Percentiles rank a stretch among this genome's conserved stretches.
Evolutionary conservation across 257 asterid species (phyloP).

Genomic region (Linaria vulgaris): DNA sequence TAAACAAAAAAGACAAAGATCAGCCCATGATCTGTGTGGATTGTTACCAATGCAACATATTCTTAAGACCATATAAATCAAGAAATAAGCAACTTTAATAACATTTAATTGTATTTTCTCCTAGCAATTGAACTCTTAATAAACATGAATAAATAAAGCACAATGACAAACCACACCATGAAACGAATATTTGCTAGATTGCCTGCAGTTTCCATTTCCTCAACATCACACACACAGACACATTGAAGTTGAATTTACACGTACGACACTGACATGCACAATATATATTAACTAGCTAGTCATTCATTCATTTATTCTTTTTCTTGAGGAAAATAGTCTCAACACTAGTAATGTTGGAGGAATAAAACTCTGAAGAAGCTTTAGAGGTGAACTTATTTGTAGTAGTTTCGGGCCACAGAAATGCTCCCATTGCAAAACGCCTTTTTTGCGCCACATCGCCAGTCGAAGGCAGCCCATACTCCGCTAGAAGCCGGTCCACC

Average conservation of each 20-base stretch:
- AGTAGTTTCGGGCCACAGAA: slow-evolving; percentile 39
- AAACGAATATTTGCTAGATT: background rate
- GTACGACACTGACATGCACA: no score
- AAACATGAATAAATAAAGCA: no score
- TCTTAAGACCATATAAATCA: no score
- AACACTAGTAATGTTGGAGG: slow-evolving; percentile 13
- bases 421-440: slow-evolving; percentile 49
- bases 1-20: no score
- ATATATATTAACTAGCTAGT: background rate
- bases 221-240: background rate
- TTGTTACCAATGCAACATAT: no score
- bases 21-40: no score
- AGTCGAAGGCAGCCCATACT: slow-evolving; percentile 43
- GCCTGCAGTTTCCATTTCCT: background rate
- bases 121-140: no score
- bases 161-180: background rate
- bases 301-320: slow-evolving; percentile 8
- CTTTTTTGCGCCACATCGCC: slow-evolving; percentile 48
- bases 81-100: no score
- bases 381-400: slow-evolving; percentile 3
- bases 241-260: background rate
- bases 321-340: slow-evolving; percentile 10
- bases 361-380: background rate
- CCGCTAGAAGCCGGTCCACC: slow-evolving; percentile 48
- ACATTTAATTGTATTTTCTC: no score